phyloP scores from a whole-genome alignment of 1,284 basidiomycete genomes.

The Volvariella surrecta region DNA sequence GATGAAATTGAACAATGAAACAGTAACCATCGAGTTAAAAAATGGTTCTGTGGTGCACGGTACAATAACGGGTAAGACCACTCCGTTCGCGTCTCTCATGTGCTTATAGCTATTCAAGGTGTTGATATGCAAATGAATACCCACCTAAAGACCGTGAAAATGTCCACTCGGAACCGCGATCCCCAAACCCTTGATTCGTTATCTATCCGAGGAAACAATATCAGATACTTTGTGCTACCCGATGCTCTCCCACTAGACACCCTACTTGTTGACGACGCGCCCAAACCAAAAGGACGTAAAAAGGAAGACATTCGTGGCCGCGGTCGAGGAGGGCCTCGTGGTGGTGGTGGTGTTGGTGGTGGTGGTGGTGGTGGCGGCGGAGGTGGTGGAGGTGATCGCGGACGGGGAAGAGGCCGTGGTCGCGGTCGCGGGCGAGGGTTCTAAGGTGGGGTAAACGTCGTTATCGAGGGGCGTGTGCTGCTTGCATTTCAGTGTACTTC shows the following conservation, averaged over 20 bases:
- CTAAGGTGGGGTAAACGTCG: too few species aligned
- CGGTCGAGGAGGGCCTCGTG: conserved; percentile 37
- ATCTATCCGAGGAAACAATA: conserved; percentile 88
- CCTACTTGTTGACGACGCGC: conserved; percentile 94
- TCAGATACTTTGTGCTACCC: conserved; percentile 93
- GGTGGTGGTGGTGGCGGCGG: conserved; percentile 31
- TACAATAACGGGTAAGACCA: conserved; percentile 84
- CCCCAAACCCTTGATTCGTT: conserved; percentile 77
- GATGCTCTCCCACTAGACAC: conserved; percentile 96
- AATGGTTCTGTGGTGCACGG: conserved; percentile 95
- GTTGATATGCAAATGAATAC: conserved; percentile 99
- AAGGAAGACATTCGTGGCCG: conserved; percentile 66
- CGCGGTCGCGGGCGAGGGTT: too few species aligned
- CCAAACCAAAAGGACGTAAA: conserved; percentile 88
- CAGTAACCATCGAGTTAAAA: conserved; percentile 97
- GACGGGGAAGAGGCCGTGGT: conserved; percentile 23
- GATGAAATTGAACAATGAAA: conserved; percentile 99
- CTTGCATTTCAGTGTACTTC: too few species aligned
- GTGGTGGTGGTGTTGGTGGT: conserved; percentile 37
- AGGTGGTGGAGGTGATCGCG: conserved; percentile 31
- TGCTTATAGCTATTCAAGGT: conserved; percentile 36
- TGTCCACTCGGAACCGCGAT: conserved; percentile 86
- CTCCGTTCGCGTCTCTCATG: conserved; percentile 4
- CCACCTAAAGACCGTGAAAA: conserved; percentile 94
- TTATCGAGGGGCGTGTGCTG: too few species aligned